Base-by-base conservation (phyloP, 352 stramenopile species). In the Aphanomyces euteiches region DNA sequence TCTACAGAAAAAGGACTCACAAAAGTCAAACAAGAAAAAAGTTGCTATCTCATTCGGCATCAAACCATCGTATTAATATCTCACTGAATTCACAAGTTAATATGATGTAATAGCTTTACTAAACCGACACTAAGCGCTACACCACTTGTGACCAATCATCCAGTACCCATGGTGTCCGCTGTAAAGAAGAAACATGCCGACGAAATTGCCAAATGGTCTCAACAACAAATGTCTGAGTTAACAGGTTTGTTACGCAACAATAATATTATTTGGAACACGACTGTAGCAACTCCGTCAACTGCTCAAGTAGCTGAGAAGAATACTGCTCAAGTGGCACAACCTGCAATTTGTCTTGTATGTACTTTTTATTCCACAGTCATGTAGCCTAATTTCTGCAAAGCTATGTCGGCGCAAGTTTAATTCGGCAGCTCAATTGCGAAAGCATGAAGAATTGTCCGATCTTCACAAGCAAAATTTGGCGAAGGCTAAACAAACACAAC, bases 191-290 rank as follows among this genome's bases (percentile, higher is more conserved):
- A 92, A 65, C 89, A 77, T 61, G 83, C 82, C n/a, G 59, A 80
- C 19, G 82, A 95, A 66, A 95, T 93, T 47, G 87, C 85, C 7
- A 92, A 92, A 69, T 95, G 85, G 87, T 92, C 85, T 1, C 85
- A 89, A 40, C 74, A 81, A 4, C 83, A 70, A 63, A 63, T 45
- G 47, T 13, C 53, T 15, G 45, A 59, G 40, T 4, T 7, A 17
- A 38, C 63, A 12, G 38, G n/a, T 8, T 45, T 59, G 19, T 59
- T 13, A 28, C 8, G 56, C 10, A 63, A 36, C 6, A 63, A 12
- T 28, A 39, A 63, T 17, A 8, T 36, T n/a, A 34, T n/a, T n/a
- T 50, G 3, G 36, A 8, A 12, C 21, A 5, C 50, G 15, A 19
- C 1, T 66, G 8, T 53, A 13, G 47, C 57, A 66, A 37, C 8